Conservation (phyloP, 2,329 filamentous ascomycete species). For the Fusarium graminum region DNA sequence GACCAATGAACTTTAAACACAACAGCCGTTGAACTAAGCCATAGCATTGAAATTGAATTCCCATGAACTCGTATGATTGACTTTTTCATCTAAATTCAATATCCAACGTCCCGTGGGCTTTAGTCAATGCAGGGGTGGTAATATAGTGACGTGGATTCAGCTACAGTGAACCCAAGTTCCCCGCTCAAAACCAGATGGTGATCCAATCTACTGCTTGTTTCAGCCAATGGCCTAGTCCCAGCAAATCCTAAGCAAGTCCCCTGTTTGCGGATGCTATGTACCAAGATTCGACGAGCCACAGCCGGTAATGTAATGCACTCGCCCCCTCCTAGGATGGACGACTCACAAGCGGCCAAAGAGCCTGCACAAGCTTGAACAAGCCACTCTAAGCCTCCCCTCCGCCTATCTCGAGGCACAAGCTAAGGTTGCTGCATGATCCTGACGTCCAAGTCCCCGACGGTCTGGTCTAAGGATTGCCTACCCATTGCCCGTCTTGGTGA, state of each 20-base stretch:
- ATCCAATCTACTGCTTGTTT: constrained; percentile 44
- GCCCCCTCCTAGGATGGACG: constrained; percentile 5
- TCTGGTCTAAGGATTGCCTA: constrained; percentile 27
- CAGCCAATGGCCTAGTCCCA: constrained; percentile 40
- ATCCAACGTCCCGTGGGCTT: constrained; percentile 1
- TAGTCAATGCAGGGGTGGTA: constrained; percentile 21
- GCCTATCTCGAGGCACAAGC: constrained; percentile 31
- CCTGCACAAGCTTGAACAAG: constrained; percentile 21
- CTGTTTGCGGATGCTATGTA: constrained; percentile 41
- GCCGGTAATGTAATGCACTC: constrained; percentile 44
- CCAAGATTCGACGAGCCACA: constrained; percentile 40
- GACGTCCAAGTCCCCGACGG: constrained; percentile 33
- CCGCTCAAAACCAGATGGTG: constrained; percentile 29
- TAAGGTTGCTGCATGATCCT: constrained; percentile 24
- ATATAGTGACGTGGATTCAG: constrained; percentile 42
- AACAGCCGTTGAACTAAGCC: neutral
- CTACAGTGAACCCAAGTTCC: constrained; percentile 31
- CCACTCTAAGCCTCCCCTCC: constrained; percentile 36
- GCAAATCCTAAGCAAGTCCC: constrained; percentile 8
- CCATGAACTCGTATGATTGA: constrained; percentile 2
- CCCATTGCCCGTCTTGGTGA: constrained; percentile 25
- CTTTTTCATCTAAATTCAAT: constrained; percentile 21
- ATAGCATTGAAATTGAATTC: constrained; percentile 1
- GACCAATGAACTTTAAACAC: constrained; percentile 9
- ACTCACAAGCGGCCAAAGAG: constrained; percentile 4